Evolutionary conservation across 805 yeast genomes (phyloP), one percentile per base, ranked within the genome.

Genomic region (Wickerhamiella sorbophila): DNA sequence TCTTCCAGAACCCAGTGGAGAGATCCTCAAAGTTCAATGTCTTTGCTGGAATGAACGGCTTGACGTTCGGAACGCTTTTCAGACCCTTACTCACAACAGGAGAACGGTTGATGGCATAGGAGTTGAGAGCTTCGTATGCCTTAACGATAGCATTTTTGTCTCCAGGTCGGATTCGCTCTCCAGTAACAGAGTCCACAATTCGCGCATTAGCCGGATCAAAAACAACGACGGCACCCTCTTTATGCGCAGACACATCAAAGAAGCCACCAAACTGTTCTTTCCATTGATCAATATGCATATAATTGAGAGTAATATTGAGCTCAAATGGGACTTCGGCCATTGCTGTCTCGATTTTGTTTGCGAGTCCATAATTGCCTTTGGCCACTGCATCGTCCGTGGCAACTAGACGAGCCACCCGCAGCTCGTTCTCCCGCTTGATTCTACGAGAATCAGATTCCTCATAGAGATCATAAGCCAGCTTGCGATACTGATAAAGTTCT

Each of bases 271-370:
- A 51, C 18, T 38, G 21, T 8, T 19, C 17, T 8, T 29, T 36
- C 49, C 51, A 48, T 17, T 33, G 35, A 10, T 26, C 38, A 6
- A 26, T 26, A 17, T 50, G 32, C 18, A 51, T 42, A 36, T 44
- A 47, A 5, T 48, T 49, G 26, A 49, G 52, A 4, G 54, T 40
- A 15, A 49, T 21, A 31, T 47, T 45, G 16, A 44, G 43, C n/a
- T 27, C 35, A 26, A 51, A 33, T 1, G 51, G 52, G 3, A 44
- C 46, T 5, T 47, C 44, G 19, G 51, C 36, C 17, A 42, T 44
- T 31, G 48, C 46, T 21, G 31, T 39, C 44, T 43, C 44, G 31
- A 48, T 46, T n/a, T 40, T 22, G 22, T 46, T 41, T 18, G 52
- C 53, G 12, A 37, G 33, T 17, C 20, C 33, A 36, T 38, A 41